phyloP scores from a whole-genome alignment of 2,329 filamentous ascomycete genomes.

The Endoconidiophora polonica region DNA sequence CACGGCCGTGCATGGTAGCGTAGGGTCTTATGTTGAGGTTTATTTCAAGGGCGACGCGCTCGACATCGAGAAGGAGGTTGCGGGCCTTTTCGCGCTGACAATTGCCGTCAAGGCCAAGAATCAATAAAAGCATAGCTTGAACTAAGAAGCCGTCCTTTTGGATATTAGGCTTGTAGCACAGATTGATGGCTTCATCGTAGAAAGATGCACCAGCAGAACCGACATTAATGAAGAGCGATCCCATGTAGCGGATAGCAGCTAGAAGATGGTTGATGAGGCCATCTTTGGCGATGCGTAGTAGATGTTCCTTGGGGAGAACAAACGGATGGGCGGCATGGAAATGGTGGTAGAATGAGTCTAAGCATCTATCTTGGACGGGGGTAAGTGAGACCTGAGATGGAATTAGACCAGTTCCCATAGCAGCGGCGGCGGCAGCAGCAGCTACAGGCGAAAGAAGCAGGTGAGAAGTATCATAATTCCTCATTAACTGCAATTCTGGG shows the following conservation, averaged over 20 bases:
- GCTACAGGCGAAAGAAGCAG: conserved; percentile 8
- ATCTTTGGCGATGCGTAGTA: conserved; percentile 33
- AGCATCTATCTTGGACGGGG: conserved; percentile 33
- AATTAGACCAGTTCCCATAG: conserved; percentile 9
- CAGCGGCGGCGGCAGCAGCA: conserved; percentile 12
- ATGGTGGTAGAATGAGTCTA: conserved; percentile 41
- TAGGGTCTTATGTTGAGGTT: conserved; percentile 57
- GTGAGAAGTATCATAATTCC: conserved; percentile 17
- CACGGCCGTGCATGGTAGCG: conserved; percentile 44
- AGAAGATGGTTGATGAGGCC: conserved; percentile 31
- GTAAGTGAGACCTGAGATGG: conserved; percentile 19
- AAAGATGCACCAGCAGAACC: conserved; percentile 30
- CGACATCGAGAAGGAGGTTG: conserved; percentile 48
- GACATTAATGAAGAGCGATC: conserved; percentile 37
- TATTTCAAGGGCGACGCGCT: conserved; percentile 57
- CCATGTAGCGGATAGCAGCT: conserved; percentile 38
- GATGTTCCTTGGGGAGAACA: conserved; percentile 34
- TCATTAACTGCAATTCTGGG: conserved; percentile 26
- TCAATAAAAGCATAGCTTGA: conserved; percentile 60
- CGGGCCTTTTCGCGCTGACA: conserved; percentile 54
- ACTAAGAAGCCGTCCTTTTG: conserved; percentile 46
- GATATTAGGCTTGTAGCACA: conserved; percentile 30
- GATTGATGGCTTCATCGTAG: conserved; percentile 40
- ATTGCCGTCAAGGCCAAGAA: conserved; percentile 62
- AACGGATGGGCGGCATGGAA: conserved; percentile 44